A percentile compares a stretch with the other conserved stretches of the same genome.
These are phyloP conservation scores for Phytopythium mirpurense DNA, from an alignment of 352 stramenopile genomes.

Conservation along the genomic window DNA sequence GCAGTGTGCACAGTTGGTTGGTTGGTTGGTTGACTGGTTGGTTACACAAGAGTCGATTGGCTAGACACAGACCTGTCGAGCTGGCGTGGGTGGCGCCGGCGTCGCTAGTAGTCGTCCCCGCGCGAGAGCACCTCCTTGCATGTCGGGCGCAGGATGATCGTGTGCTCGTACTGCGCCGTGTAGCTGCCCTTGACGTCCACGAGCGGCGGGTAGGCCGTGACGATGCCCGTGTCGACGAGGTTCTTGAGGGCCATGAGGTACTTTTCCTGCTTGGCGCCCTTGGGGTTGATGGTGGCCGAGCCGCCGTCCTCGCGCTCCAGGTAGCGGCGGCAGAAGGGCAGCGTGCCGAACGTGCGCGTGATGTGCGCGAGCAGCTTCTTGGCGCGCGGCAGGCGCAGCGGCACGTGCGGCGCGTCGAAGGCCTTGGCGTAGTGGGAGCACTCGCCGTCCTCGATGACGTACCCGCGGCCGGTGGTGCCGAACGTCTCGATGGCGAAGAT, in stretches of 20 bases:
- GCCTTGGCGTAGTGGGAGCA: slow-evolving; percentile 98
- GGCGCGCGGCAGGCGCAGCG: slow-evolving; percentile 84
- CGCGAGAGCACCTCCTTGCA: slow-evolving; percentile 98
- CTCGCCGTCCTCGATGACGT: slow-evolving; percentile 93
- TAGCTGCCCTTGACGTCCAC: slow-evolving; percentile 96
- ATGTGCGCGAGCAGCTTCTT: slow-evolving; percentile 97
- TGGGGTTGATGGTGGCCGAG: slow-evolving; percentile 88
- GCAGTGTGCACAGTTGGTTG: no score
- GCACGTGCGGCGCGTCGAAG: slow-evolving; percentile 93
- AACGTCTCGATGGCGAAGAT: slow-evolving; percentile 98
- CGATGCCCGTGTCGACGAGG: slow-evolving; percentile 95
- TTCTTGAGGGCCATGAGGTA: slow-evolving; percentile 98
- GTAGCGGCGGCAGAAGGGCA: slow-evolving; percentile 98
- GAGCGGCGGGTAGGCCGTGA: slow-evolving; percentile 95
- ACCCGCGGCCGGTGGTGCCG: slow-evolving; percentile 82
- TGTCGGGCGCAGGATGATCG: slow-evolving; percentile 93
- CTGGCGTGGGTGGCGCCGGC: no score
- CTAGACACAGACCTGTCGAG: no score
- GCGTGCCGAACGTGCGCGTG: slow-evolving; percentile 98
- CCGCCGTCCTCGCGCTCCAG: slow-evolving; percentile 96
- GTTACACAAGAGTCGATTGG: no score
- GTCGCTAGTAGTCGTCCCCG: slow-evolving; percentile 98
- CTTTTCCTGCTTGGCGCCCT: slow-evolving; percentile 96
- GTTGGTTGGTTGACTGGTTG: no score
- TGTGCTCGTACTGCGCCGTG: slow-evolving; percentile 99